Percentiles rank a stretch among this genome's conserved stretches.
Conservation (phyloP, 306 rosid species). For the Dalbergia cochinchinensis region DNA sequence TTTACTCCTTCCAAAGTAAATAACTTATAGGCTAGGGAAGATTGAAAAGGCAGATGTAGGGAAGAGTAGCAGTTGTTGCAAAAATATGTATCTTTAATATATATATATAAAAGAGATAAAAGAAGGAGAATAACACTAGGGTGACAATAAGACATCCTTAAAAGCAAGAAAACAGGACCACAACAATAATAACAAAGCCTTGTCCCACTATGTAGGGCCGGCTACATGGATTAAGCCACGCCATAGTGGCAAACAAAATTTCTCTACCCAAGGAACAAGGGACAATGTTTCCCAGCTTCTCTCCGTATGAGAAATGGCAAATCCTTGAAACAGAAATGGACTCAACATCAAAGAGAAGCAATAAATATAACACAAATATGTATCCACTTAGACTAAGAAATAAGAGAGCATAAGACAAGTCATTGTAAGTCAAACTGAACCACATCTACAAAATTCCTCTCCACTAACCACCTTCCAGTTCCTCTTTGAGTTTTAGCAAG, state of each 20-base stretch:
- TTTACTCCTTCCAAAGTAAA: conserved; percentile 21
- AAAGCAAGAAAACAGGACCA: neutral
- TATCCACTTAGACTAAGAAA: conserved; percentile 8
- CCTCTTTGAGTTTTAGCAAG: conserved; percentile 2
- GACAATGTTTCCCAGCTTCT: conserved; percentile 15
- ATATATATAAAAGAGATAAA: neutral
- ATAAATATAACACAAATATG: conserved; percentile 9
- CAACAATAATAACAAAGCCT: no score
- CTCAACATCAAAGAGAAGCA: conserved; percentile 7
- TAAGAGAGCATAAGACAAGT: conserved; percentile 3
- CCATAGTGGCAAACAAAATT: no score
- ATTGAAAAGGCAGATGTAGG: conserved; percentile 3
- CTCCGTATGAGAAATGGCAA: conserved; percentile 14
- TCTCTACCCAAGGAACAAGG: neutral
- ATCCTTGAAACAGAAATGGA: conserved; percentile 15
- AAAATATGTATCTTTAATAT: neutral
- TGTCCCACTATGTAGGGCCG: no score
- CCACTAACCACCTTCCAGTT: neutral
- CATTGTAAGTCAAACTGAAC: neutral
- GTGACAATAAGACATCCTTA: neutral
- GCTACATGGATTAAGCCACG: no score
- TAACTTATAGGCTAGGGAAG: conserved; percentile 29
- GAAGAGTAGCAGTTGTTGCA: neutral
- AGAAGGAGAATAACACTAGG: neutral
- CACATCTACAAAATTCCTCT: conserved; percentile 3